Evolutionary conservation across 768 basidiomycete species (phyloP), one percentile per base, ranked within the genome.

Genomic region (Panellus pusillus): DNA sequence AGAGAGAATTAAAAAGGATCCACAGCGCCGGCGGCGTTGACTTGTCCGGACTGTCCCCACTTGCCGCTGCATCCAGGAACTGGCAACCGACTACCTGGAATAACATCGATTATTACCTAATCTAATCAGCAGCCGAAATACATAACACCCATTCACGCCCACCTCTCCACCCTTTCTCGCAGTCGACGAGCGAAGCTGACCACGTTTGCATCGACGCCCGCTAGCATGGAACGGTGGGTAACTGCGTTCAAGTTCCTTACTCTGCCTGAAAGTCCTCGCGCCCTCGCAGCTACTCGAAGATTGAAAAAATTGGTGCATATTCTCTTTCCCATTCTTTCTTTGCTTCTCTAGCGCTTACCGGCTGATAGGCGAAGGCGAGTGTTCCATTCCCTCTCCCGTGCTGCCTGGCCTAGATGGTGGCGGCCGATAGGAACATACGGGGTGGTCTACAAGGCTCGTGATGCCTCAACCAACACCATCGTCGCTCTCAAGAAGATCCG

Each of bases 401-500:
- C 18, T 0, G 6, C 31, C 38, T 31, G 13, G 18, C 44, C 43
- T 9, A 17, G 9, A 56, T 28, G 4, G 2, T 6, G 12, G 13
- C 14, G 14, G 29, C 12, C 54, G 44, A 44, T 68, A 98, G 96
- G 96, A 60, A 98, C 96, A 15, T 98, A 98, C 61, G 96, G 96
- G 50, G 96, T 98, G 44, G 96, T 98, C 20, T 98, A 98, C 81
- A 97, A 97, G 71, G 96, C 95, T 35, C 82, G 84, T 61, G 94
- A 98, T 67, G 72, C 84, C 55, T 78, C 73, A 43, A 88, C 82
- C 11, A 87, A 88, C 66, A 71, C 83, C 60, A 85, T 97, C 61
- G 97, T 99, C 47, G 97, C 97, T 20, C 78, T 99, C 61, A 99
- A 99, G 84, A 99, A 99, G 80, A 98, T 99, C 68, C 77, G 96